phyloP scores from a whole-genome alignment of 495 filamentous ascomycete genomes.

The Polyplosphaeria fusca region DNA sequence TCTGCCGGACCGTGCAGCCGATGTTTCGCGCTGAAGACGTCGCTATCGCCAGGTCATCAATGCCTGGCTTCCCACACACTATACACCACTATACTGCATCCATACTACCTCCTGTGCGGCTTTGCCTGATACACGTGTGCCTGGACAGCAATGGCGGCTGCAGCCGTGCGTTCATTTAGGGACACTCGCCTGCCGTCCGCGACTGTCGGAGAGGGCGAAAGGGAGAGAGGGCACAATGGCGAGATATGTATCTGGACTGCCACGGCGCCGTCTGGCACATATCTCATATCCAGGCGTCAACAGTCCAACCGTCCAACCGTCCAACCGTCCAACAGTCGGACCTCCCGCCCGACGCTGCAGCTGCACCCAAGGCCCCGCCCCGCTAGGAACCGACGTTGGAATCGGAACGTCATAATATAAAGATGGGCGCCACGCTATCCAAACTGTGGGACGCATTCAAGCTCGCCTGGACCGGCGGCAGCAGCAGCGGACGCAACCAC shows the following conservation, averaged over 20 bases:
- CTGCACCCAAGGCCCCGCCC: too few relatives aligned
- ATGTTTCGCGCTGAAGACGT: neutral
- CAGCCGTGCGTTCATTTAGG: conserved; percentile 18
- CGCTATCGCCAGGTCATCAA: conserved; percentile 7
- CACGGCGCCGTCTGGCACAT: too few relatives aligned
- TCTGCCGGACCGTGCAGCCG: conserved; percentile 10
- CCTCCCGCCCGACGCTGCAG: too few relatives aligned
- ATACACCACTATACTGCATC: conserved; percentile 26
- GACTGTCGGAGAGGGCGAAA: too few relatives aligned
- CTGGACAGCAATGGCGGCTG: neutral
- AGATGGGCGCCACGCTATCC: conserved; percentile 30
- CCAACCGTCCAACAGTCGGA: too few relatives aligned
- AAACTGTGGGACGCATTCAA: conserved; percentile 29
- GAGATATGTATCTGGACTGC: conserved; percentile 7
- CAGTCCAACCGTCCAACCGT: too few relatives aligned
- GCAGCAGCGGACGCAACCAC: neutral
- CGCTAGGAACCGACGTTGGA: too few relatives aligned
- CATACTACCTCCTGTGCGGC: conserved; percentile 10
- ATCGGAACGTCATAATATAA: conserved; percentile 8
- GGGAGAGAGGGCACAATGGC: too few relatives aligned
- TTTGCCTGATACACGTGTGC: neutral
- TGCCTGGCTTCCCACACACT: conserved; percentile 4
- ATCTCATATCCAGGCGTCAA: too few relatives aligned
- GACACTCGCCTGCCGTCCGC: conserved; percentile 20
- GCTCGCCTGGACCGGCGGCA: conserved; percentile 10